These are phyloP conservation scores for Cystofilobasidium bisporidii DNA, from an alignment of 768 basidiomycete genomes.

Conservation along the genomic window DNA sequence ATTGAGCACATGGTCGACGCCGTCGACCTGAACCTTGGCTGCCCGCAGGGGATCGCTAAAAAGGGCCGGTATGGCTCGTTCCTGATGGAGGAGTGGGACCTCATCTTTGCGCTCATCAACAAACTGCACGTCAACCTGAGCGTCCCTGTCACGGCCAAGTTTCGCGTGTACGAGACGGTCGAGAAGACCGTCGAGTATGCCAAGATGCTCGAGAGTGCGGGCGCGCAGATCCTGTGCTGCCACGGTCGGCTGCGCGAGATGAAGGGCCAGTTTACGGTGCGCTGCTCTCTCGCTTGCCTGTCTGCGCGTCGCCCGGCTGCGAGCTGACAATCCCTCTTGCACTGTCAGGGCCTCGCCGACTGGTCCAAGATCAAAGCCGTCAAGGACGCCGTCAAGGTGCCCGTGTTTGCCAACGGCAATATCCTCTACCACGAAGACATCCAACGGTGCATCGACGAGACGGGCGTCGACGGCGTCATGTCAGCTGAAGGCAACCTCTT, in stretches of 20 bases:
- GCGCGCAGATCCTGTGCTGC: conserved; percentile 87
- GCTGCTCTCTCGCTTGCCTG: too few species aligned
- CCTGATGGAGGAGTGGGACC: conserved; percentile 88
- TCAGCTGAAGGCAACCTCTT: conserved; percentile 85
- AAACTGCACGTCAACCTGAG: conserved; percentile 71
- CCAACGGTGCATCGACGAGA: conserved; percentile 62
- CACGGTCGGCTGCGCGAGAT: conserved; percentile 88
- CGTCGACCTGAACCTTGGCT: conserved; percentile 75
- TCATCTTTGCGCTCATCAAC: conserved; percentile 74
- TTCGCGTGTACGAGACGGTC: conserved; percentile 74
- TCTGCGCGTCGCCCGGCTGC: too few species aligned
- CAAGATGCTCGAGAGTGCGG: conserved; percentile 86
- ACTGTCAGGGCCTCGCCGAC: conserved; percentile 64
- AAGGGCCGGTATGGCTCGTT: conserved; percentile 80
- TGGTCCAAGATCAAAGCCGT: conserved; percentile 85
- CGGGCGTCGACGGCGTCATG: conserved; percentile 89
- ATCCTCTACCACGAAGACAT: conserved; percentile 81
- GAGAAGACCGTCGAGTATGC: conserved; percentile 90
- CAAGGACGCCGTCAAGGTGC: conserved; percentile 77
- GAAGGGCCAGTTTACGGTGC: conserved; percentile 68
- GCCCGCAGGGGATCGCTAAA: conserved; percentile 90
- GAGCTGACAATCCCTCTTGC: too few species aligned
- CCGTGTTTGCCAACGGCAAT: conserved; percentile 96
- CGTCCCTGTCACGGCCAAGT: conserved; percentile 94
- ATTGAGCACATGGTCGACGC: conserved; percentile 79